Evolutionary conservation across 345 rosid species (phyloP).

Genomic region (Stellera chamaejasme): DNA sequence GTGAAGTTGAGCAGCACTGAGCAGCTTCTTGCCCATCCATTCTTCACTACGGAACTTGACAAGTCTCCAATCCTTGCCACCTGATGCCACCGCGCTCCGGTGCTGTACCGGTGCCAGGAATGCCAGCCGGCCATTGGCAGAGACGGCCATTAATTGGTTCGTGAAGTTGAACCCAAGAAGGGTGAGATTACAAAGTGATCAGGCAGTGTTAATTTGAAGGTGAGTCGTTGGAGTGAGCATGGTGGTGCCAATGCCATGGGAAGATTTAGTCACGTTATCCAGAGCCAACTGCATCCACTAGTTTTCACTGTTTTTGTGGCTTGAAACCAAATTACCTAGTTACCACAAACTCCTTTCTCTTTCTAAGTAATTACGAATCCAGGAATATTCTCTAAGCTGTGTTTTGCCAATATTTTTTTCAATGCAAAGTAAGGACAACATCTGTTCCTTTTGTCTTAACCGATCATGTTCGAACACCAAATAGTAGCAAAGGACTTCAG

Average conservation of each 20-base stretch:
- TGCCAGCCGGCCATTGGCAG: constrained; percentile 55
- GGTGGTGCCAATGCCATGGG: constrained; percentile 32
- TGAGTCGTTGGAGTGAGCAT: constrained; percentile 16
- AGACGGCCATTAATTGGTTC: constrained; percentile 36
- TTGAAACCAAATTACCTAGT: neutral
- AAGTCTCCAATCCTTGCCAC: constrained; percentile 28
- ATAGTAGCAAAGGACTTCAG: too few relatives aligned
- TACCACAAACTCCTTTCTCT: constrained; percentile 5
- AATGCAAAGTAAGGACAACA: too few relatives aligned
- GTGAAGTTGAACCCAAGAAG: neutral
- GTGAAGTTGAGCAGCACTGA: constrained; percentile 21
- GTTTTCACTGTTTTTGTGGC: constrained; percentile 21
- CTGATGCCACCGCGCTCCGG: constrained; percentile 22
- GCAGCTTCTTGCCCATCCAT: constrained; percentile 68
- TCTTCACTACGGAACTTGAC: constrained; percentile 50
- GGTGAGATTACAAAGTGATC: neutral
- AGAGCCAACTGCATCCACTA: constrained; percentile 55
- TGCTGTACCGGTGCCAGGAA: constrained; percentile 42
- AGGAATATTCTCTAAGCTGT: constrained; percentile 17
- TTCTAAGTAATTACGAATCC: constrained; percentile 7
- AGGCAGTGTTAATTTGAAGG: constrained; percentile 14
- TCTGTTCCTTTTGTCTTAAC: too few relatives aligned
- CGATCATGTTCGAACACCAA: too few relatives aligned
- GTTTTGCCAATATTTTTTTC: constrained; percentile 11
- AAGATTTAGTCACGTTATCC: constrained; percentile 62